These are phyloP conservation scores for Plenodomus tracheiphilus DNA, from an alignment of 2,329 filamentous ascomycete genomes.

Conservation along the genomic window DNA sequence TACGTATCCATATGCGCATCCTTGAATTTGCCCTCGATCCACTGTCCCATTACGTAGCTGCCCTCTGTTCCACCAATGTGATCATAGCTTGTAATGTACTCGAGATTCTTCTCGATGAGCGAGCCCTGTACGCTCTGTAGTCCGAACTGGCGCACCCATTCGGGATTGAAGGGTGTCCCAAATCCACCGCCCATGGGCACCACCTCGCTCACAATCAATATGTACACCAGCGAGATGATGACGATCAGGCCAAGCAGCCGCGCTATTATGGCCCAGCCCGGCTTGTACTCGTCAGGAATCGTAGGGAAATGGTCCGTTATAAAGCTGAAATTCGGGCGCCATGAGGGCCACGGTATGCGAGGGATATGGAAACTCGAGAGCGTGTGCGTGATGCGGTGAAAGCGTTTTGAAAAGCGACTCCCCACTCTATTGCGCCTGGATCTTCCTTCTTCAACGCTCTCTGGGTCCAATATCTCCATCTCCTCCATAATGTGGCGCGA, in stretches of 20 bases:
- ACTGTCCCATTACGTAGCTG: conserved; percentile 82
- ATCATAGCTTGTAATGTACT: conserved; percentile 79
- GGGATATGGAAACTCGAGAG: conserved; percentile 61
- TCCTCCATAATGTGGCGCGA: conserved; percentile 84
- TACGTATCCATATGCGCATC: conserved; percentile 75
- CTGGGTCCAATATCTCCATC: conserved; percentile 51
- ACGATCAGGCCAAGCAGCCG: conserved; percentile 75
- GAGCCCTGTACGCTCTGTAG: conserved; percentile 72
- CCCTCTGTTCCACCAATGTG: conserved; percentile 95
- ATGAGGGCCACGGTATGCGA: conserved; percentile 40
- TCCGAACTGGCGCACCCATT: conserved; percentile 76
- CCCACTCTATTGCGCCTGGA: conserved; percentile 30
- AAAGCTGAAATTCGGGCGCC: conserved; percentile 27
- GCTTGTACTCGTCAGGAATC: conserved; percentile 53
- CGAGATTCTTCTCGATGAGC: conserved; percentile 66
- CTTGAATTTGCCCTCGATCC: conserved; percentile 77
- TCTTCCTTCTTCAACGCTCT: conserved; percentile 35
- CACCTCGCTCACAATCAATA: conserved; percentile 83
- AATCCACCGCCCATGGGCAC: conserved; percentile 66
- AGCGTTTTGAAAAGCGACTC: conserved; percentile 58
- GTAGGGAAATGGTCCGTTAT: conserved; percentile 44
- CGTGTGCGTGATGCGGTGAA: conserved; percentile 59
- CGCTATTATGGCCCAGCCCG: conserved; percentile 69
- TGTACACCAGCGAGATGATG: conserved; percentile 76
- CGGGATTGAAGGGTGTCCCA: conserved; percentile 76